These are phyloP conservation scores for Panicum hallii DNA, from an alignment of 202 grass and related monocot genomes.

Conservation along the genomic window DNA sequence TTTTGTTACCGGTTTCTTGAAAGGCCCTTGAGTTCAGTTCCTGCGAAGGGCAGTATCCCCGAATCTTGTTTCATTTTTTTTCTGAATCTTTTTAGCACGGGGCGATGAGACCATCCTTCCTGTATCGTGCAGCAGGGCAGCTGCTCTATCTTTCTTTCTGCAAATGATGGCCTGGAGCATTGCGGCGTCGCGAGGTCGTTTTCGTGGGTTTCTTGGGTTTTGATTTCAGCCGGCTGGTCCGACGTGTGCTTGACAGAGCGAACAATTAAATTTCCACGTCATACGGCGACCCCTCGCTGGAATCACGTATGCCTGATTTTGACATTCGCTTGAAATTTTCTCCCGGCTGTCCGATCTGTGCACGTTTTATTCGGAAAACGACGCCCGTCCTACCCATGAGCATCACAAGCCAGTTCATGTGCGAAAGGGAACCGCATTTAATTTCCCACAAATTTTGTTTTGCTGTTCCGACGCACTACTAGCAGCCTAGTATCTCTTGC, in stretches of 20 bases:
- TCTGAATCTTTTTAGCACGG: background rate
- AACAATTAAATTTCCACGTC: conserved; percentile 35
- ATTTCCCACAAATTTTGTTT: background rate
- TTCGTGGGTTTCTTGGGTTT: conserved; percentile 5
- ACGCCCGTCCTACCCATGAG: conserved; percentile 5
- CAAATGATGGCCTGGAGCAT: background rate
- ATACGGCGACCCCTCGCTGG: conserved; percentile 21
- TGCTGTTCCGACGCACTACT: background rate
- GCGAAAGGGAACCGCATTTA: background rate
- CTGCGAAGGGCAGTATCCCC: background rate
- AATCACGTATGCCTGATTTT: conserved; percentile 39
- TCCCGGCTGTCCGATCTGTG: background rate
- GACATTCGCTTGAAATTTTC: conserved; percentile 34
- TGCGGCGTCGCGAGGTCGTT: conserved; percentile 24
- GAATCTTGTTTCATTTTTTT: background rate
- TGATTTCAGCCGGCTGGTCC: conserved; percentile 36
- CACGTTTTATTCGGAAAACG: conserved; percentile 19
- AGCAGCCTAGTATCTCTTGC: background rate
- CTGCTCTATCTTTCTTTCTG: background rate
- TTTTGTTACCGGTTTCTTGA: background rate
- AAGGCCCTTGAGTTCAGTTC: background rate
- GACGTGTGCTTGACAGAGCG: conserved; percentile 38
- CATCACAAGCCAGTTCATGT: background rate
- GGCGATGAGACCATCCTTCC: background rate
- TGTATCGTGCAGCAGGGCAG: conserved; percentile 1